Evolutionary conservation across 208 protist genomes (phyloP).

Genomic region (Acanthamoeba lenticulata): DNA sequence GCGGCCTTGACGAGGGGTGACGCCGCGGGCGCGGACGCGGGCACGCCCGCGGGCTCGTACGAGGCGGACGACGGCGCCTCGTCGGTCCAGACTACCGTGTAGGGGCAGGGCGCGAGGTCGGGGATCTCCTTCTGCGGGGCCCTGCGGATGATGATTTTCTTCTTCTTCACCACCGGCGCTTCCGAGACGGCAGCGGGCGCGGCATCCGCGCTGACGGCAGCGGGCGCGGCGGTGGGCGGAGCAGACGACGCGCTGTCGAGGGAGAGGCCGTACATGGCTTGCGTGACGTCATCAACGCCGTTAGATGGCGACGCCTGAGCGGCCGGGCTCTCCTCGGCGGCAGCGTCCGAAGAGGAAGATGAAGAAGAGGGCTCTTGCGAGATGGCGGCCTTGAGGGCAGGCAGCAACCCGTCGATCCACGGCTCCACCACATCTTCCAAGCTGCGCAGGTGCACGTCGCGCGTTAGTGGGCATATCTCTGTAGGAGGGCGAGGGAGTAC

Average conservation of each 20-base stretch:
- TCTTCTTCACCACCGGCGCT: constrained; percentile 27
- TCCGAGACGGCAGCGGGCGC: background rate
- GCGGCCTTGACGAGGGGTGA: background rate
- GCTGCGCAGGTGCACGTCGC: too few relatives aligned
- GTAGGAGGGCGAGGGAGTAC: background rate
- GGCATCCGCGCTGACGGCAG: background rate
- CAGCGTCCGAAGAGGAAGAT: background rate
- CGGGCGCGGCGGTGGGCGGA: background rate
- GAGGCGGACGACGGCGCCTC: background rate
- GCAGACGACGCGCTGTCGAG: background rate
- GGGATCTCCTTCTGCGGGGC: constrained; percentile 27
- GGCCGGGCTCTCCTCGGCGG: too few relatives aligned
- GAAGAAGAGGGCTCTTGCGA: background rate
- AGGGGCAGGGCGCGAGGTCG: constrained; percentile 36
- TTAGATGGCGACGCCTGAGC: too few relatives aligned
- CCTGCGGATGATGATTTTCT: constrained; percentile 47
- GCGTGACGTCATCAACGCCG: background rate
- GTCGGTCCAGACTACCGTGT: background rate
- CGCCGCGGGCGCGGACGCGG: background rate
- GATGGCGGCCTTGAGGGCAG: background rate
- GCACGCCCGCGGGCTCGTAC: background rate
- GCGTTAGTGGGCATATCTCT: background rate
- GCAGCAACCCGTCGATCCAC: background rate
- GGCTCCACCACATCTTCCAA: constrained; percentile 51
- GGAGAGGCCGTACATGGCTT: constrained; percentile 42